Percentiles rank a stretch among this genome's conserved stretches.
These are phyloP conservation scores for Grosmannia penicillata DNA, from an alignment of 2,329 filamentous ascomycete species.

Conservation along the genomic window DNA sequence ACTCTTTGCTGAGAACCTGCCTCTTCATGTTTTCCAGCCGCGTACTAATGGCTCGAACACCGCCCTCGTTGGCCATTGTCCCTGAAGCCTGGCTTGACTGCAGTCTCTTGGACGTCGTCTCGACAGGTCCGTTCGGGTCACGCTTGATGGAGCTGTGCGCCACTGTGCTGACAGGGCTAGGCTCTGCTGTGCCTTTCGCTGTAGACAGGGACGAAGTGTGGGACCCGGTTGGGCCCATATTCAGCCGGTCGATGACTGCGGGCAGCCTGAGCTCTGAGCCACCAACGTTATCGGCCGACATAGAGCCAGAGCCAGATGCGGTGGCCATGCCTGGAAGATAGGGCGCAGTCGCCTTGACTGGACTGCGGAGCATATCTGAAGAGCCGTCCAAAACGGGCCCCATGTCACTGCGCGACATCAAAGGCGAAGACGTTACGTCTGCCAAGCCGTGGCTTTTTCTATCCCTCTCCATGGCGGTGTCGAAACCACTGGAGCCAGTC, in stretches of 20 bases:
- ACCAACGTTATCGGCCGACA: constrained; percentile 15
- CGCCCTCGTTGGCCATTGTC: constrained; percentile 40
- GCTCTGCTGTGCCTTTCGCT: constrained; percentile 29
- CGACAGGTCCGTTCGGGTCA: constrained; percentile 37
- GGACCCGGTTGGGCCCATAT: constrained; percentile 24
- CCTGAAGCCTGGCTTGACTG: constrained; percentile 35
- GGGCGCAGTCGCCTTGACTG: constrained; percentile 19
- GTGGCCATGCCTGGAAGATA: constrained; percentile 7
- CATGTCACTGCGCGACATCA: constrained; percentile 25
- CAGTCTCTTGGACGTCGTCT: constrained; percentile 28
- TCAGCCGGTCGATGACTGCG: constrained; percentile 41
- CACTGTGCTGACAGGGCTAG: constrained; percentile 41
- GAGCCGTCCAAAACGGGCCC: constrained; percentile 28
- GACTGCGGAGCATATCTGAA: constrained; percentile 27
- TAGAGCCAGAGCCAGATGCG: background rate
- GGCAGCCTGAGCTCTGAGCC: constrained; percentile 29
- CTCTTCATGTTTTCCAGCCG: constrained; percentile 61
- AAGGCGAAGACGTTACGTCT: constrained; percentile 15
- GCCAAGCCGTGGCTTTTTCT: constrained; percentile 13
- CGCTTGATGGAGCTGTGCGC: constrained; percentile 44
- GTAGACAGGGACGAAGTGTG: background rate
- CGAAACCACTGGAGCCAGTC: constrained; percentile 24
- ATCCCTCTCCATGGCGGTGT: constrained; percentile 16
- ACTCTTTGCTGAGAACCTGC: constrained; percentile 84
- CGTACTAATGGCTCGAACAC: constrained; percentile 43